Percentiles rank a stretch among this genome's conserved stretches.
These are phyloP conservation scores for Schizopora paradoxa DNA, from an alignment of 1,284 basidiomycete species.

Conservation along the genomic window DNA sequence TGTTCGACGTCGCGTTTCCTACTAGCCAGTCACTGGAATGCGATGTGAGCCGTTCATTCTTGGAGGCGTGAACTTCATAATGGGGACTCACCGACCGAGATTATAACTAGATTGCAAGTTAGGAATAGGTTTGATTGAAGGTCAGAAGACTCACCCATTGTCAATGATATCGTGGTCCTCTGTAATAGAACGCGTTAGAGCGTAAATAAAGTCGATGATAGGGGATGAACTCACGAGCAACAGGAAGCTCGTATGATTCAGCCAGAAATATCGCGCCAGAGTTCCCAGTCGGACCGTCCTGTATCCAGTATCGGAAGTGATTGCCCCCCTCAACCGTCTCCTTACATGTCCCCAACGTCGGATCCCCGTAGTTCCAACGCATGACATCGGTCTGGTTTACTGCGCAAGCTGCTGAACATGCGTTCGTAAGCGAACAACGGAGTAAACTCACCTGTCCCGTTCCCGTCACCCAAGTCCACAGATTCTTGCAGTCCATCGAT, in stretches of 20 bases:
- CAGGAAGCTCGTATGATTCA: constrained; percentile 66
- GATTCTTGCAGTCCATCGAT: constrained; percentile 65
- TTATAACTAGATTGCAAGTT: constrained; percentile 40
- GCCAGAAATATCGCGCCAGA: constrained; percentile 85
- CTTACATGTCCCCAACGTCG: constrained; percentile 70
- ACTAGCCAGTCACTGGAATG: constrained; percentile 68
- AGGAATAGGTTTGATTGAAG: neutral
- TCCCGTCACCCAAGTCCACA: constrained; percentile 83
- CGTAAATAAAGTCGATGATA: neutral
- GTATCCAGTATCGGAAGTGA: constrained; percentile 89
- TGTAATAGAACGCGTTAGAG: constrained; percentile 16
- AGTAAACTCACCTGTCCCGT: constrained; percentile 51
- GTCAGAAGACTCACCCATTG: constrained; percentile 41
- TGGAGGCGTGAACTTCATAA: constrained; percentile 22
- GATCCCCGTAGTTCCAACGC: constrained; percentile 76
- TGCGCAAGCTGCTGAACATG: constrained; percentile 26
- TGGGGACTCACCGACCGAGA: constrained; percentile 39
- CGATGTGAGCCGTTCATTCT: constrained; percentile 3
- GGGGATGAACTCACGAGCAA: constrained; percentile 39
- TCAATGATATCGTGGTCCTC: constrained; percentile 49
- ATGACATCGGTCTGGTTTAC: constrained; percentile 76
- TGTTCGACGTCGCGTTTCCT: constrained; percentile 66
- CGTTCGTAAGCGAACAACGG: neutral
- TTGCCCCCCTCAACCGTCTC: constrained; percentile 87
- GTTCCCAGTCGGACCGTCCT: constrained; percentile 59